Evolutionary conservation across 148 eudicot species (phyloP), one percentile per base, ranked within the genome.

Genomic region (Vaccinium myrtillus): DNA sequence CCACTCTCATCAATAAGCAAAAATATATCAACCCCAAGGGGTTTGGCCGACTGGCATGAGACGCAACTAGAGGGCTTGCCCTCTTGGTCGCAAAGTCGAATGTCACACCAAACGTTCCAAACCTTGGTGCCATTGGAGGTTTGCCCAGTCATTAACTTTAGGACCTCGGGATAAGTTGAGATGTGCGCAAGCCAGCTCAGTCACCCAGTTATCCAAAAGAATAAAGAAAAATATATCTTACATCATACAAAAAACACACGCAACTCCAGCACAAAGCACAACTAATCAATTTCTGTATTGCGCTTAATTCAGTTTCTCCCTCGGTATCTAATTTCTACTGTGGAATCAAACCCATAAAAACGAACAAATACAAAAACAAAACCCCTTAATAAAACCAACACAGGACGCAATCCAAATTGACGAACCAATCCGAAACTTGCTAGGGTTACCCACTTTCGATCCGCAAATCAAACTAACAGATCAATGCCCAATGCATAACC

Each of bases 281-380:
- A 39, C 25, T 12, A 5, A 43, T 9, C 81, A 50, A 19, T 50
- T 50, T 49, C 0, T 63, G 59, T 12, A 27, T 70, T 32, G 39
- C 65, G 71, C 48, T 69, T 4, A 14, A 63, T 19, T 46, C 65
- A 51, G 18, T 82, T 50, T 69, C 19, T n/a, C 83, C 81, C 46
- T 4, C 10, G 19, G 49, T 46, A 46, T 48, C 36, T 46, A 63
- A 39, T 82, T 14, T 50, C 3, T 7, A 16, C 43, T 25, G 19
- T 50, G 71, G 53, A 70, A 18, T 14, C 55, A 71, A 82, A 81
- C 75, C 59, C 71, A 78, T n/a, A 30, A 78, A 15, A 23, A 63
- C 8, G n/a, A 58, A 18, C 39, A 67, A 46, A 11, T 4, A 1
- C 9, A 14, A 71, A 51, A 43, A 9, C 4, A 55, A 56, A n/a